Percentiles rank a stretch among this genome's conserved stretches.
phyloP scores from a whole-genome alignment of 2,329 filamentous ascomycete species.

The Lizonia empirigonia region DNA sequence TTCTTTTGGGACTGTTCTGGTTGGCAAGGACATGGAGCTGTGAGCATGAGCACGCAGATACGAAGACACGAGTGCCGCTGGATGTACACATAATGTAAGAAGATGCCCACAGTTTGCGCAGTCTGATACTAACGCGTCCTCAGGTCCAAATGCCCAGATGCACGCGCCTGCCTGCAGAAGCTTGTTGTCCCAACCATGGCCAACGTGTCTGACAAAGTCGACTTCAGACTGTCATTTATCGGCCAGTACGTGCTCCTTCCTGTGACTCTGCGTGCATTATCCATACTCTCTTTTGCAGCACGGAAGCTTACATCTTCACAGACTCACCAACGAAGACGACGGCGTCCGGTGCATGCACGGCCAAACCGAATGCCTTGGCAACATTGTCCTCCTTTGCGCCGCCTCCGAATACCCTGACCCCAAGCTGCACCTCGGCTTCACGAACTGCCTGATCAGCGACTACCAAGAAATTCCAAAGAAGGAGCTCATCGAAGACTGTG shows the following conservation, averaged over 20 bases:
- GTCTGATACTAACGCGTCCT: background rate
- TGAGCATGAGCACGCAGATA: constrained; percentile 31
- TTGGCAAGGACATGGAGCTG: constrained; percentile 37
- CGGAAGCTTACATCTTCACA: constrained; percentile 24
- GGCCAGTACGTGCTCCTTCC: constrained; percentile 65
- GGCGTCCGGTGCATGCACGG: constrained; percentile 90
- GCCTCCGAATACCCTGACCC: constrained; percentile 80
- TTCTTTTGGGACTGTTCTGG: constrained; percentile 42
- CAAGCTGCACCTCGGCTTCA: constrained; percentile 88
- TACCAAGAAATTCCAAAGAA: constrained; percentile 79
- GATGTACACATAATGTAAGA: constrained; percentile 87
- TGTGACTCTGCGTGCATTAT: background rate
- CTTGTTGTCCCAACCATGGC: constrained; percentile 88
- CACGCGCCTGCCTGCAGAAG: constrained; percentile 77
- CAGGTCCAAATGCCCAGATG: constrained; percentile 83
- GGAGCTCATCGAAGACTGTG: constrained; percentile 82
- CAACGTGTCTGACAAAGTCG: constrained; percentile 77
- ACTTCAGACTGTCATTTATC: constrained; percentile 91
- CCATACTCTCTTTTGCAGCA: background rate
- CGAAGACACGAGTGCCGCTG: constrained; percentile 66
- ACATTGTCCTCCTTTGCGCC: constrained; percentile 93
- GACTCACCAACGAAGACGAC: constrained; percentile 72
- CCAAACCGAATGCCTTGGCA: constrained; percentile 86
- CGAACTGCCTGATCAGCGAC: constrained; percentile 82
- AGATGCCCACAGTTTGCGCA: background rate